phyloP scores from a whole-genome alignment of 2,329 filamentous ascomycete species.

The Colletotrichum sp. region DNA sequence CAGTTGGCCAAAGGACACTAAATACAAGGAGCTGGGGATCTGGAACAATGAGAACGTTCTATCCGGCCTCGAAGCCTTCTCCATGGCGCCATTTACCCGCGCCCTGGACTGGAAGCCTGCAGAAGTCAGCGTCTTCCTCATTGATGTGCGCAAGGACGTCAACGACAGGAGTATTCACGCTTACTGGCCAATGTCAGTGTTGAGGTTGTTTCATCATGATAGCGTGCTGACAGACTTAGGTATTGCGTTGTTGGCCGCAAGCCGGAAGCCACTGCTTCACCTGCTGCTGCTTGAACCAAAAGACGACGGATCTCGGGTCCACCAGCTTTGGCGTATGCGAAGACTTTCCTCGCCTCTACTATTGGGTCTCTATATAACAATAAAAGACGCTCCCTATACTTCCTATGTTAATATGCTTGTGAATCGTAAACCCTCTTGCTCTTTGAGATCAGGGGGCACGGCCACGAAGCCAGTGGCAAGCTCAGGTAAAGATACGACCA shows the following conservation, averaged over 20 bases:
- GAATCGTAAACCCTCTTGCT: background rate
- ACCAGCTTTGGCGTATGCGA: background rate
- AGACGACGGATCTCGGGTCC: background rate
- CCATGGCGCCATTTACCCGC: background rate
- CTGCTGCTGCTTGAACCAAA: background rate
- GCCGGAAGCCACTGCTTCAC: background rate
- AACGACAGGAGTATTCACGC: background rate
- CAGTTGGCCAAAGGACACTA: background rate
- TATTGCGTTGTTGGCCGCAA: background rate
- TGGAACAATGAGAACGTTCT: background rate
- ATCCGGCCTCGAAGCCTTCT: background rate
- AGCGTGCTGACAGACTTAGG: background rate
- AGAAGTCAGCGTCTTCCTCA: background rate
- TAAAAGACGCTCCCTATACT: background rate
- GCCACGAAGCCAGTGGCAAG: background rate
- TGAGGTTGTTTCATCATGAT: background rate
- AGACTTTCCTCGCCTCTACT: background rate
- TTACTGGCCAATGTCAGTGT: background rate
- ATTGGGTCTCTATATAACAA: background rate
- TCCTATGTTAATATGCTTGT: background rate
- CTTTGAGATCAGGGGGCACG: no score
- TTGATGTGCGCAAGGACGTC: background rate
- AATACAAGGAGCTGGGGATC: background rate
- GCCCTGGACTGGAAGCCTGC: background rate
- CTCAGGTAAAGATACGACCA: rapidly evolving